phyloP scores from a whole-genome alignment of 2,329 filamentous ascomycete genomes.

The Pestalotiopsis fici region DNA sequence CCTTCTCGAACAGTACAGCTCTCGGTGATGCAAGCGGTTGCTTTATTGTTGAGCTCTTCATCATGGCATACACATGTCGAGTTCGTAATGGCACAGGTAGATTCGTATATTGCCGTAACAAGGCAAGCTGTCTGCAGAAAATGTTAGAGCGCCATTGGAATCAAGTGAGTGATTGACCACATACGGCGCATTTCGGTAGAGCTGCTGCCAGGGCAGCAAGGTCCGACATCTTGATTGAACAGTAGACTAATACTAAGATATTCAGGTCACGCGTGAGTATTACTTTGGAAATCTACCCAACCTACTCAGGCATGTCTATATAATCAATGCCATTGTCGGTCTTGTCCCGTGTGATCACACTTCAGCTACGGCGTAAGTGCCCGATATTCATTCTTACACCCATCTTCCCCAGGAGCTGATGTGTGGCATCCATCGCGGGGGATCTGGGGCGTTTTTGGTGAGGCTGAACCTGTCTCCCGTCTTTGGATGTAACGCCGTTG shows the following conservation, averaged over 20 bases:
- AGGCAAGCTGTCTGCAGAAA: conserved; percentile 12
- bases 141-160: not conserved
- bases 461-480: not conserved
- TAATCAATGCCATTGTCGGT: not conserved
- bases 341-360: not conserved
- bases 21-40: conserved; percentile 10
- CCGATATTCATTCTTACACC: not conserved
- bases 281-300: not conserved
- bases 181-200: conserved; percentile 7
- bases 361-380: not conserved
- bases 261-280: not conserved
- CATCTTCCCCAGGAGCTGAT: not conserved
- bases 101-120: conserved; percentile 9
- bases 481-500: not conserved
- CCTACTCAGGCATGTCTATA: not conserved
- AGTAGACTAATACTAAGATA: not conserved
- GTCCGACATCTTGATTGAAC: conserved; percentile 1
- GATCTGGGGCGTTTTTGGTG: not conserved
- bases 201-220: conserved; percentile 4
- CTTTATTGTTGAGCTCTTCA: conserved; percentile 10
- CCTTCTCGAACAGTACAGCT: conserved; percentile 11
- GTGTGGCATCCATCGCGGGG: not conserved
- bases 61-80: conserved; percentile 12
- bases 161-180: not conserved
- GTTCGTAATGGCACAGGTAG: conserved; percentile 10